phyloP scores from a whole-genome alignment of 345 rosid genomes.

The Euphorbia lathyris region DNA sequence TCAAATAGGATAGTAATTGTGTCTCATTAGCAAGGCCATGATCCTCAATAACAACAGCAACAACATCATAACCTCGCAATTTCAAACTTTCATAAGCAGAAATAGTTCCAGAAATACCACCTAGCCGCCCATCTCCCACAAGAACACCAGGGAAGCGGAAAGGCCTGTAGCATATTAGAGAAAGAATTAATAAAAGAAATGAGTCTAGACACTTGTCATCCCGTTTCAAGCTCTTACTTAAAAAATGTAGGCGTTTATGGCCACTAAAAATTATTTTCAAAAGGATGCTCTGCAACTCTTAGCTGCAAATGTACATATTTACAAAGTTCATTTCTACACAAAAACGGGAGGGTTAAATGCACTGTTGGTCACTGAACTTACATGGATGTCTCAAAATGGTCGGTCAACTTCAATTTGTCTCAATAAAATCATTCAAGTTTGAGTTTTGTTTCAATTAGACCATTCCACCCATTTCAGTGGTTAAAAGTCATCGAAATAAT shows the following conservation, averaged over 20 bases:
- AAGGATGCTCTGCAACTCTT: not conserved
- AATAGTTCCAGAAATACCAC: conserved; percentile 93
- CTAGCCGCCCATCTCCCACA: conserved; percentile 91
- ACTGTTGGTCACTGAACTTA: no score
- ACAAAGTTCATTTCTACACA: not conserved
- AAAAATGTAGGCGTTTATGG: not conserved
- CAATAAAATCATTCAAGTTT: no score
- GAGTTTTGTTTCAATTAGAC: no score
- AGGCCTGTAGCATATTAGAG: conserved; percentile 47
- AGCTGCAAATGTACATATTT: not conserved
- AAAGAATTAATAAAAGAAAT: conserved; percentile 3
- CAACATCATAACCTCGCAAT: conserved; percentile 78
- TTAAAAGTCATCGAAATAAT: no score
- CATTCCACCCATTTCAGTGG: no score
- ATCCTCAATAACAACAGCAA: conserved; percentile 80
- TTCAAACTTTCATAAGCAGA: conserved; percentile 87
- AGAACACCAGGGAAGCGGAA: conserved; percentile 87
- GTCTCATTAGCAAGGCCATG: conserved; percentile 81
- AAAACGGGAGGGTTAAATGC: no score
- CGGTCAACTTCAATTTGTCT: no score
- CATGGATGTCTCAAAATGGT: no score
- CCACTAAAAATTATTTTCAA: not conserved
- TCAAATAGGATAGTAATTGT: conserved; percentile 64
- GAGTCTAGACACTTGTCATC: no score
- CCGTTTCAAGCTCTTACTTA: no score